These are phyloP conservation scores for Citrus medica DNA, from an alignment of 345 rosid genomes.

Conservation along the genomic window DNA sequence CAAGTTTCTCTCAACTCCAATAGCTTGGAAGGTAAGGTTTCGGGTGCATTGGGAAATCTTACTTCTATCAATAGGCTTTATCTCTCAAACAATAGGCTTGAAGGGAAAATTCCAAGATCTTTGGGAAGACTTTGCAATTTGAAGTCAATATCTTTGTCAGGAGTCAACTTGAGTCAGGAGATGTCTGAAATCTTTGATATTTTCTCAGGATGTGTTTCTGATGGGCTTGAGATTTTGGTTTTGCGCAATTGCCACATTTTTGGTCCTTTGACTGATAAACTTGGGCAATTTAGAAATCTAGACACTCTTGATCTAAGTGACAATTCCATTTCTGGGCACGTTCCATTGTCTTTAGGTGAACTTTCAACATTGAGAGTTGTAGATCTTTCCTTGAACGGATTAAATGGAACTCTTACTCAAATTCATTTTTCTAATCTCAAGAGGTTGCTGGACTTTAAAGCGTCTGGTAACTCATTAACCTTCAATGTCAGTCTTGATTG, in stretches of 20 bases:
- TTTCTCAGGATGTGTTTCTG: neutral
- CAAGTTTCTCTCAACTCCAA: neutral
- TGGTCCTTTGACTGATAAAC: neutral
- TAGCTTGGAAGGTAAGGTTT: slow-evolving; percentile 5
- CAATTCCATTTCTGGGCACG: neutral
- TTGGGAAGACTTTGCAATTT: slow-evolving; percentile 6
- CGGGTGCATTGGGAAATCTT: slow-evolving; percentile 15
- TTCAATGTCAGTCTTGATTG: slow-evolving; percentile 22
- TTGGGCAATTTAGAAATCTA: neutral
- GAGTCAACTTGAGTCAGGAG: neutral
- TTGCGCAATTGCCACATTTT: neutral
- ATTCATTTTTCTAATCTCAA: slow-evolving; percentile 27
- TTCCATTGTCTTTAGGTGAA: neutral
- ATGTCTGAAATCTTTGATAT: slow-evolving; percentile 1
- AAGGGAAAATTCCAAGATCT: slow-evolving; percentile 6
- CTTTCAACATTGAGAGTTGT: neutral
- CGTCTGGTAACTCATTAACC: slow-evolving; percentile 15
- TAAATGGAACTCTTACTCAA: slow-evolving; percentile 8
- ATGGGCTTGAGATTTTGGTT: neutral
- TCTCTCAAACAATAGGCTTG: neutral
- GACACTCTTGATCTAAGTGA: neutral
- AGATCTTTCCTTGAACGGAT: neutral
- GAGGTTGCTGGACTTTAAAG: slow-evolving; percentile 3
- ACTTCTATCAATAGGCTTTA: slow-evolving; percentile 8
- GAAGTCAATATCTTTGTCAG: neutral